phyloP scores from a whole-genome alignment of 1,284 basidiomycete species.

The Taiwanofungus camphoratus region DNA sequence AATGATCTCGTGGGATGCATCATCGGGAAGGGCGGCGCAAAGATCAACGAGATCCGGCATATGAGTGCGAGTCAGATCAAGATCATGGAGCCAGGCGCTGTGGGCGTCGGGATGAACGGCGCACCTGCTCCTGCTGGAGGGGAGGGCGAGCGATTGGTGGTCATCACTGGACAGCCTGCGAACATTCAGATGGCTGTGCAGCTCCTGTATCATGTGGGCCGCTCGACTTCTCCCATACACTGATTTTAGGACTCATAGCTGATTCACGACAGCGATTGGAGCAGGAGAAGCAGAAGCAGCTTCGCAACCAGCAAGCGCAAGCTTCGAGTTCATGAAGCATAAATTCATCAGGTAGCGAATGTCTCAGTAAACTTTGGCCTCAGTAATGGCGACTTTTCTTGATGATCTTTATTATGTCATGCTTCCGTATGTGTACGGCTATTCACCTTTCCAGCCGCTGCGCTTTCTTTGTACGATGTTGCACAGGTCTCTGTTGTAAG shows the following conservation, averaged over 20 bases:
- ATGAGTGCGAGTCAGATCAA: constrained; percentile 95
- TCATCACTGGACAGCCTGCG: constrained; percentile 88
- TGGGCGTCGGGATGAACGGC: constrained; percentile 57
- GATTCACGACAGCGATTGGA: constrained; percentile 62
- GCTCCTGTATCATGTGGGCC: constrained; percentile 82
- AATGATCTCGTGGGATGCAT: constrained; percentile 98
- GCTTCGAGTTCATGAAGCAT: constrained; percentile 7
- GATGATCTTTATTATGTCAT: not conserved
- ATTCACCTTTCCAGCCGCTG: not conserved
- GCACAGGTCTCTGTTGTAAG: too few relatives aligned
- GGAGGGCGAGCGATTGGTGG: constrained; percentile 85
- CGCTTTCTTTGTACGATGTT: not conserved
- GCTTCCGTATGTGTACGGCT: not conserved
- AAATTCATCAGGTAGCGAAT: too few relatives aligned
- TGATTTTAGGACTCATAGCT: not conserved
- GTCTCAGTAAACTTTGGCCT: not conserved
- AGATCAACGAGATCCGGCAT: constrained; percentile 98
- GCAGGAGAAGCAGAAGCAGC: constrained; percentile 83
- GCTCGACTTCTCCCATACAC: constrained; percentile 8
- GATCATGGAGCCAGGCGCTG: constrained; percentile 97
- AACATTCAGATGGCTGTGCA: constrained; percentile 98
- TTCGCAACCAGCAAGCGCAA: constrained; percentile 36
- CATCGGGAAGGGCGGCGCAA: constrained; percentile 97
- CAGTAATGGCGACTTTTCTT: not conserved
- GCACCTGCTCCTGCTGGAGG: constrained; percentile 65